Conservation (phyloP, 768 basidiomycete species). For the Kwoniella bestiolae region DNA sequence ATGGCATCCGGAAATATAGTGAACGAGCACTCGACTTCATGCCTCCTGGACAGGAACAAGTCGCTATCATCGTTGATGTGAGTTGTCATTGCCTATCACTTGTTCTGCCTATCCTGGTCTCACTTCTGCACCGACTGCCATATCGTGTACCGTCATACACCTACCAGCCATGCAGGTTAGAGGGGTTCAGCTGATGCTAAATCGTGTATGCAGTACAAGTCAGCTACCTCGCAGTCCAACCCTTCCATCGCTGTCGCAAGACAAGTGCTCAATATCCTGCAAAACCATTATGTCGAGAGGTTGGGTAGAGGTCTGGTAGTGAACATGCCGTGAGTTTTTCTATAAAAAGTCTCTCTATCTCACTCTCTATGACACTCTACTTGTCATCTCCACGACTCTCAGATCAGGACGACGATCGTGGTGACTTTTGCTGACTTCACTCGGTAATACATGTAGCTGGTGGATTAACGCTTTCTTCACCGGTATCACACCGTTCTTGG, state of each 20-base stretch:
- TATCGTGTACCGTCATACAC: too few relatives aligned
- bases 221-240: conserved; percentile 77
- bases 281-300: conserved; percentile 87
- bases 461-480: conserved; percentile 59
- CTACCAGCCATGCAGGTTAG: background rate
- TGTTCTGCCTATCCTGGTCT: too few relatives aligned
- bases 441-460: conserved; percentile 61
- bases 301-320: conserved; percentile 80
- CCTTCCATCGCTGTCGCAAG: conserved; percentile 79
- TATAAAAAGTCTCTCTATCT: background rate
- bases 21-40: conserved; percentile 88
- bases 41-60: conserved; percentile 80
- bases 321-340: conserved; percentile 70
- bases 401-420: background rate
- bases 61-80: conserved; percentile 58
- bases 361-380: too few relatives aligned
- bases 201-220: conserved; percentile 63
- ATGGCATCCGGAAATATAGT: conserved; percentile 57
- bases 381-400: too few relatives aligned
- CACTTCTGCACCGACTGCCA: too few relatives aligned
- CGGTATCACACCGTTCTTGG: conserved; percentile 81
- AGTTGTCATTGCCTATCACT: too few relatives aligned
- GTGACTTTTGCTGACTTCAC: background rate
- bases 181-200: background rate
- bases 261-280: conserved; percentile 78